phyloP scores from a whole-genome alignment of 2,329 filamentous ascomycete genomes.

The Tolypocladium tropicale region DNA sequence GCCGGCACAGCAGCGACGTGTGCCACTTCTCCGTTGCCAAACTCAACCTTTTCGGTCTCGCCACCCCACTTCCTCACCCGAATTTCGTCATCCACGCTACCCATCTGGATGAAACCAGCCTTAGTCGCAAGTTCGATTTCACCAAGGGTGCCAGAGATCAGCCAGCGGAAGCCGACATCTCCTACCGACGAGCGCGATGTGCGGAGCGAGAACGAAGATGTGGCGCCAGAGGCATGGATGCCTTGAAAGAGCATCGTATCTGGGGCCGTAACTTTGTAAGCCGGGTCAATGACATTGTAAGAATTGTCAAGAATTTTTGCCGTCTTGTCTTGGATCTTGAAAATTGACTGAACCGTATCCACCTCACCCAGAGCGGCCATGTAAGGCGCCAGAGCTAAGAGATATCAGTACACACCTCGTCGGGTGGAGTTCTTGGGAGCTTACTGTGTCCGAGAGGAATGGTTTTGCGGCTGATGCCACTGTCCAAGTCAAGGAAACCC shows the following conservation, averaged over 20 bases:
- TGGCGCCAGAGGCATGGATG: not conserved
- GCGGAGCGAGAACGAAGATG: not conserved
- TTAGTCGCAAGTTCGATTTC: not conserved
- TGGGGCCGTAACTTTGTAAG: not conserved
- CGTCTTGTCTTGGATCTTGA: not conserved
- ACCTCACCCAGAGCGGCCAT: not conserved
- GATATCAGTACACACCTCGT: not conserved
- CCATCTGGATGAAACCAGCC: not conserved
- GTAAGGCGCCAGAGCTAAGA: not conserved
- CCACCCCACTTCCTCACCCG: not conserved
- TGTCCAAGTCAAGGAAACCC: not conserved
- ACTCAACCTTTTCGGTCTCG: not conserved
- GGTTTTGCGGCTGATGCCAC: not conserved
- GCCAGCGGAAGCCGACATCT: not conserved
- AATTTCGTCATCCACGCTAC: not conserved
- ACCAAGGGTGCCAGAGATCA: not conserved
- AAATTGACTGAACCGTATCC: not conserved
- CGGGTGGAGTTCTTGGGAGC: not conserved
- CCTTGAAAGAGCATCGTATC: not conserved
- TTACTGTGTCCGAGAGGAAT: not conserved
- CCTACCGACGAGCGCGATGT: not conserved
- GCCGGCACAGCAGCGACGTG: not conserved
- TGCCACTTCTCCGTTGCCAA: not conserved
- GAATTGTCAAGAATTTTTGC: not conserved
- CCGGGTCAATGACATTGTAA: not conserved